A percentile compares a stretch with the other conserved stretches of the same genome.
Evolutionary conservation across 2,329 filamentous ascomycete genomes (phyloP).

Genomic region (Penicillium sp.): DNA sequence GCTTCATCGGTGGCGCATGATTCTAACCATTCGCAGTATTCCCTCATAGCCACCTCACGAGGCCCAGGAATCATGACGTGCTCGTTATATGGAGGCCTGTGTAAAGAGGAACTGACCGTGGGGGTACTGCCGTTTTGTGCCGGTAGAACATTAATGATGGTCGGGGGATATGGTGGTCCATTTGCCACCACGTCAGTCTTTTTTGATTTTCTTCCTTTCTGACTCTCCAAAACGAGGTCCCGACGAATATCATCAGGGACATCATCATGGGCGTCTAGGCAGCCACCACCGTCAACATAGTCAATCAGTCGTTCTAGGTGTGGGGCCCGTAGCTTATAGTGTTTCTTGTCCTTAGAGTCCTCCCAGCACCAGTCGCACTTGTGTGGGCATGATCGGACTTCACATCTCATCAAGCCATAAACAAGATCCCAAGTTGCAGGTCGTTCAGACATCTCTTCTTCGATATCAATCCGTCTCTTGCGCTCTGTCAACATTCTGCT

Average conservation of each 20-base stretch:
- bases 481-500: constrained; percentile 7
- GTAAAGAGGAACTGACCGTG: too few species aligned
- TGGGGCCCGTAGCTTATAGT: background rate
- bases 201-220: constrained; percentile 9
- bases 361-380: constrained; percentile 8
- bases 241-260: constrained; percentile 4
- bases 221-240: constrained; percentile 1
- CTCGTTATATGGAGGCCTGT: too few species aligned
- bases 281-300: background rate
- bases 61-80: too few species aligned
- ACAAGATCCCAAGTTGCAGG: constrained; percentile 1
- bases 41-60: too few species aligned
- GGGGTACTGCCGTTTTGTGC: background rate
- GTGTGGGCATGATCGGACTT: constrained; percentile 1
- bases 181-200: constrained; percentile 4
- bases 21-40: too few species aligned
- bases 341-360: constrained; percentile 3
- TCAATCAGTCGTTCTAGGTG: constrained; percentile 2
- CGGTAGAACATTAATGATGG: constrained; percentile 11
- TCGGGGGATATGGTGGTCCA: constrained; percentile 9
- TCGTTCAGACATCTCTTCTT: constrained; percentile 5
- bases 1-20: too few species aligned
- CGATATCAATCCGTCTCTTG: background rate
- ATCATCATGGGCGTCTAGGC: background rate
- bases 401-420: constrained; percentile 2